Evolutionary conservation across 176 grass and related monocot genomes (phyloP), one percentile per base, ranked within the genome.

Genomic region (Juncus effusus): DNA sequence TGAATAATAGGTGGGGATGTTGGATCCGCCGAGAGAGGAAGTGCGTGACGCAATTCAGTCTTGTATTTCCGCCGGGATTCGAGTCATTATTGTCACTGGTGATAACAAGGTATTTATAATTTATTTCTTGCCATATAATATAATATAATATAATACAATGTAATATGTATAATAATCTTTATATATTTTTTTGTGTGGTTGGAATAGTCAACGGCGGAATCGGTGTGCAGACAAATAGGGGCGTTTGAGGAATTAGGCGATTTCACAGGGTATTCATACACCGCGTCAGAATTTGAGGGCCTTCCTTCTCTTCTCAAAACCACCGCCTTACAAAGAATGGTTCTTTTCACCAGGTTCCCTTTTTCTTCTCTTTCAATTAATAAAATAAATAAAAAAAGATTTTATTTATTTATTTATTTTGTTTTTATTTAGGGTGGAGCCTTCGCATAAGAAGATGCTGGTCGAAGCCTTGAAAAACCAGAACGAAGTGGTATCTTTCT

Each of bases 381-480:
- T 72, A 60, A 3, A 44, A 49, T 70, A 13, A 47, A 47, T 47
- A 47, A 6, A 74, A 13, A 63, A 75, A 10, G 63, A 57, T 40
- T 87, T 61, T 71, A 62, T 45, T 59, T 37, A 35, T 63, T 75
- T 40, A 40, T 7, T 15, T 72, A 12, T 37, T 72, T 12, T 77
- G 16, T 77, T 39, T 37, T 67, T 60, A 67, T 37, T 69, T 74
- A 99, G 94, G 72, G 94, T 99, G 59, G 94, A 99, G 86, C 94
- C 94, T 84, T 93, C 88, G 51, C 94, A 99, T 74, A 99, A 99
- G 73, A 99, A 82, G 78, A 93, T 99, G 88, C 80, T 99, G 56
- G 88, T 99, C 73, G 94, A 99, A 89, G 85, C 85, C 50, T 84
- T 99, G 76, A 83, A 99, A 82, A 82, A 85, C 82, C 88, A 93